phyloP scores from a whole-genome alignment of 2,329 filamentous ascomycete genomes.

The Fusarium irregulare region DNA sequence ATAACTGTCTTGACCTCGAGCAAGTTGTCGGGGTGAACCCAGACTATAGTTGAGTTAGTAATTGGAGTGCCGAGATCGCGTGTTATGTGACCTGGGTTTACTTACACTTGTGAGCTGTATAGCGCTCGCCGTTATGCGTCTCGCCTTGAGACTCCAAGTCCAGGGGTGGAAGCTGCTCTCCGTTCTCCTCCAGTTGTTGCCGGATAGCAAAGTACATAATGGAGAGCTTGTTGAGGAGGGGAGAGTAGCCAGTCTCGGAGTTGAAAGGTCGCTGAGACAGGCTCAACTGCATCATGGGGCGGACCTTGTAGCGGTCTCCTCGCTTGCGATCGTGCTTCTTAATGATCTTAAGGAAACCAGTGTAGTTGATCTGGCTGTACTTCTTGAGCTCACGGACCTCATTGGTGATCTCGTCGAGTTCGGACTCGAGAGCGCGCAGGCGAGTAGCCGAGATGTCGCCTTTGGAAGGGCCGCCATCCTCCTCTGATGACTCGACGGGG shows the following conservation, averaged over 20 bases:
- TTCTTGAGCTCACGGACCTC: slow-evolving; percentile 94
- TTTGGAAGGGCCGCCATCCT: slow-evolving; percentile 65
- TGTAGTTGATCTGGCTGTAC: slow-evolving; percentile 97
- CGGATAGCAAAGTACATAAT: slow-evolving; percentile 96
- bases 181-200: slow-evolving; percentile 75
- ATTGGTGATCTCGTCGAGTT: slow-evolving; percentile 88
- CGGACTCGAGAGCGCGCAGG: slow-evolving; percentile 77
- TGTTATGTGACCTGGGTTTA: slow-evolving; percentile 1
- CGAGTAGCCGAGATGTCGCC: slow-evolving; percentile 61
- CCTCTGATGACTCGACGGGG: slow-evolving; percentile 54
- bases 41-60: slow-evolving; percentile 66
- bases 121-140: slow-evolving; percentile 74
- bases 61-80: not conserved
- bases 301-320: slow-evolving; percentile 85
- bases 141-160: slow-evolving; percentile 66
- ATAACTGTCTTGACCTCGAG: slow-evolving; percentile 98
- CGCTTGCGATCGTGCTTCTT: slow-evolving; percentile 99
- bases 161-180: slow-evolving; percentile 56
- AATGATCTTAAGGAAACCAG: slow-evolving; percentile 95
- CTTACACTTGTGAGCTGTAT: slow-evolving; percentile 88
- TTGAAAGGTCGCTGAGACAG: slow-evolving; percentile 93
- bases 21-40: slow-evolving; percentile 95
- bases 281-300: slow-evolving; percentile 90
- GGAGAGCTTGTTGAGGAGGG: slow-evolving; percentile 88
- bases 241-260: slow-evolving; percentile 88